Evolutionary conservation across 1,284 basidiomycete genomes (phyloP).

Genomic region (Ustilago hordei): DNA sequence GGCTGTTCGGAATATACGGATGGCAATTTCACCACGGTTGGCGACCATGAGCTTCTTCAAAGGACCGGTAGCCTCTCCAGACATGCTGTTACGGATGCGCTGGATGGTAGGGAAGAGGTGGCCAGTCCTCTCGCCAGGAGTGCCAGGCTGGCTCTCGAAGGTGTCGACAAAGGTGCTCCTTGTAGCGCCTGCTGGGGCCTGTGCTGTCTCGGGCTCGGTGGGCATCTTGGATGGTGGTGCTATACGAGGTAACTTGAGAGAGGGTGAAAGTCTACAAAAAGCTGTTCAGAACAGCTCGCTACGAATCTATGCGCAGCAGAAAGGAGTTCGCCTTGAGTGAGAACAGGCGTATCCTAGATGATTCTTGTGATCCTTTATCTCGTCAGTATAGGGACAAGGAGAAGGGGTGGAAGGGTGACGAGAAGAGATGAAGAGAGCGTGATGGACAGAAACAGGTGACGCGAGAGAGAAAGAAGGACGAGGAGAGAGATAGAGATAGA

Average conservation of each 20-base stretch:
- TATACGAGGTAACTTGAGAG: background rate
- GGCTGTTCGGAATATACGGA: constrained; percentile 97
- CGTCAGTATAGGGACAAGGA: constrained; percentile 16
- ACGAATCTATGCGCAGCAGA: constrained; percentile 1
- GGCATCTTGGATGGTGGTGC: constrained; percentile 31
- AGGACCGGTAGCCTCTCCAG: constrained; percentile 47
- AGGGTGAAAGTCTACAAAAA: background rate
- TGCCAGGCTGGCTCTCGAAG: constrained; percentile 63
- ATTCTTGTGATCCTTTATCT: constrained; percentile 20
- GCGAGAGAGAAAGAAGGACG: background rate
- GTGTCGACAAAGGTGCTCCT: constrained; percentile 62
- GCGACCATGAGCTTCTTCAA: constrained; percentile 68
- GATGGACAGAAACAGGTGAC: constrained; percentile 3
- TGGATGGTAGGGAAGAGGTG: constrained; percentile 66
- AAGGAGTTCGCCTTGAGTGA: background rate
- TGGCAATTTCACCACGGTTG: constrained; percentile 82
- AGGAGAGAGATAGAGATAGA: background rate
- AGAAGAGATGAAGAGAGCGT: constrained; percentile 17
- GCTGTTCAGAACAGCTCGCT: constrained; percentile 3
- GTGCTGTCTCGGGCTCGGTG: constrained; percentile 49
- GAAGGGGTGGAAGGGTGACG: constrained; percentile 5
- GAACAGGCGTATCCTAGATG: constrained; percentile 3
- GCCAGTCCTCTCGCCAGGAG: constrained; percentile 60
- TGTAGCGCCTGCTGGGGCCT: constrained; percentile 52
- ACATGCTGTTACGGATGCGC: constrained; percentile 60